A percentile compares a stretch with the other conserved stretches of the same genome.
Conservation (phyloP, 805 yeast genomes). For the Schwanniomyces occidentalis region DNA sequence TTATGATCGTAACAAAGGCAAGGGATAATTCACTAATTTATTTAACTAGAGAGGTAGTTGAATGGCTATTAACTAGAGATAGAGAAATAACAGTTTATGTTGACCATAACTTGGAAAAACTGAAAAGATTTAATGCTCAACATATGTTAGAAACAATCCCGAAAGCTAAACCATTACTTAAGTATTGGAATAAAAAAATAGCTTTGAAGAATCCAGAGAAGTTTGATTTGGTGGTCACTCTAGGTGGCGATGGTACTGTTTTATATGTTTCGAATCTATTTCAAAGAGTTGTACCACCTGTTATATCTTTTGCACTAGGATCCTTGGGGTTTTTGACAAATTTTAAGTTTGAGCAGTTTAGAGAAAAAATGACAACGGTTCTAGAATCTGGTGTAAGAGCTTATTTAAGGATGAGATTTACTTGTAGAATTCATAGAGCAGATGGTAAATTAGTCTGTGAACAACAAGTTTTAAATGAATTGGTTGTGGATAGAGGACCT, state of each 20-base stretch:
- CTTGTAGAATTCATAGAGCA: conserved; percentile 64
- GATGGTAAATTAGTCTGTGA: conserved; percentile 57
- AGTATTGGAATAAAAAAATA: conserved; percentile 69
- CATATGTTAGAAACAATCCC: conserved; percentile 52
- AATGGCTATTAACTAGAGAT: conserved; percentile 59
- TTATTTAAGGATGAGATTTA: conserved; percentile 85
- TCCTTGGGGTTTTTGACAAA: conserved; percentile 59
- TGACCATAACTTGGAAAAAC: conserved; percentile 63
- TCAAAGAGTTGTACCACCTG: conserved; percentile 49
- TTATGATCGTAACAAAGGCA: conserved; percentile 87
- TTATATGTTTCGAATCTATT: conserved; percentile 43
- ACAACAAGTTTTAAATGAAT: conserved; percentile 83
- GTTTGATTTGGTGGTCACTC: conserved; percentile 45
- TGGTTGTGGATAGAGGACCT: conserved; percentile 92
- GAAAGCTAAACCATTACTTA: conserved; percentile 45
- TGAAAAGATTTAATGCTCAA: conserved; percentile 61
- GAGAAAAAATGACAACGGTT: conserved; percentile 55
- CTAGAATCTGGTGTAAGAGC: conserved; percentile 67
- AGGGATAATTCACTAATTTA: conserved; percentile 76
- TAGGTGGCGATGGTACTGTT: conserved; percentile 50
- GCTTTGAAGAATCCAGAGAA: conserved; percentile 43
- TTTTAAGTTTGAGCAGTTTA: conserved; percentile 74
- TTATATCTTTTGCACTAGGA: conserved; percentile 46
- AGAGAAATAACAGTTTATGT: conserved; percentile 59
- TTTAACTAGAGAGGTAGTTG: conserved; percentile 76